Percentiles rank a stretch among this genome's conserved stretches.
Conservation (phyloP, 306 rosid genomes). For the Corylus americana region DNA sequence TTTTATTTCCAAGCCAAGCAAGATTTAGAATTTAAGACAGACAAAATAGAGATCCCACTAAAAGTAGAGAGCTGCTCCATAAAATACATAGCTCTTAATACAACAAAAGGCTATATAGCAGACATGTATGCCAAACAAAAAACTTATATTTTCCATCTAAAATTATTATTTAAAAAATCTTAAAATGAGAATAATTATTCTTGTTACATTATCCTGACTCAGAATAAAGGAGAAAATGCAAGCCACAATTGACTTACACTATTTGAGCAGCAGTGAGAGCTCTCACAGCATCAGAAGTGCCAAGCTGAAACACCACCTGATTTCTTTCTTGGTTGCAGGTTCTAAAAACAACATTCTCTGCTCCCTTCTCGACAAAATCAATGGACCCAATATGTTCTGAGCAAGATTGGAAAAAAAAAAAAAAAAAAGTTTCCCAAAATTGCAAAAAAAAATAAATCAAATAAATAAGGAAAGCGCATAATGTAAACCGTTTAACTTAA, state of each 20-base stretch:
- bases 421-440: conserved; percentile 1
- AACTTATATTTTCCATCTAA: neutral
- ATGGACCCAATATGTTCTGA: conserved; percentile 59
- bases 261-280: conserved; percentile 79
- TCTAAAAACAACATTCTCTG: conserved; percentile 73
- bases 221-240: conserved; percentile 8
- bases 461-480: neutral
- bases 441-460: conserved; percentile 9
- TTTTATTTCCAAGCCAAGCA: neutral
- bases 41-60: neutral
- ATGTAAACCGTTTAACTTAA: neutral
- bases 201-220: conserved; percentile 14
- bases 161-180: neutral
- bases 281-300: conserved; percentile 82
- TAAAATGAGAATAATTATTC: conserved; percentile 13
- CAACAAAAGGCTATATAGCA: neutral
- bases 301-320: conserved; percentile 82
- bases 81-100: neutral
- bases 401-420: conserved; percentile 9
- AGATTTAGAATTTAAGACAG: neutral
- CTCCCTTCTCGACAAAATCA: conserved; percentile 88
- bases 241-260: conserved; percentile 56
- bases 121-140: neutral
- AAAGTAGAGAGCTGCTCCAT: neutral
- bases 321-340: conserved; percentile 73